Evolutionary conservation across 441 rosid genomes (phyloP), one percentile per base, ranked within the genome.

Genomic region (Manihot esculenta): DNA sequence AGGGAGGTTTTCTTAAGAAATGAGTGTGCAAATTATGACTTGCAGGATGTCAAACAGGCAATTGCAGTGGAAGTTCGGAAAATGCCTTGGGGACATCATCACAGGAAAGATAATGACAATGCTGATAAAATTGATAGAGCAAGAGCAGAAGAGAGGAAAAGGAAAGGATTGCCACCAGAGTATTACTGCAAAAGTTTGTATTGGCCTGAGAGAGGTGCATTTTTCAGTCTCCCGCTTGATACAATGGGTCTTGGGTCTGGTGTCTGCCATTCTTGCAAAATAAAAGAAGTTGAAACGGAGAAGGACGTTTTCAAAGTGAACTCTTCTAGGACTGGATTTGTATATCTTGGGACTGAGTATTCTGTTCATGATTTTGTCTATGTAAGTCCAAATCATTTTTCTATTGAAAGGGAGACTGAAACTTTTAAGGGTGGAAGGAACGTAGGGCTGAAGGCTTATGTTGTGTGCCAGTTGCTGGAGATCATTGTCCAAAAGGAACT

Each of bases 201-300:
- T 60, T 84, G 84, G 71, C 94, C 96, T 21, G 90, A 93, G 76
- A 86, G 76, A 74, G 98, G 98, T 48, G 97, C 94, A 30, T 93
- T 93, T 85, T 84, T 87, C 58, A 74, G 85, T 70, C 87, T 93
- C 76, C 86, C 91, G 17, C 11, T 27, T 30, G 83, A 80, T 72
- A 76, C 74, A 62, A 68, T 93, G 70, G 96, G 93, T 27, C 76
- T 75, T 24, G 89, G 90, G 61, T 76, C 84, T 78, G 96, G 98
- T 24, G 21, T 64, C 57, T 93, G 98, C 76, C 57, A 51, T 66
- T 81, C 97, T 14, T 93, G 98, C 62, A 74, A 58, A 74, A 55
- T 62, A 45, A 87, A 75, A 71, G 82, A 87, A 59, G 76, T 76
- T 48, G 82, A 83, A 75, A 75, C 64, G 58, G 77, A 72, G 5